These are phyloP conservation scores for Sordaria brevicollis DNA, from an alignment of 495 filamentous ascomycete genomes.

Conservation along the genomic window DNA sequence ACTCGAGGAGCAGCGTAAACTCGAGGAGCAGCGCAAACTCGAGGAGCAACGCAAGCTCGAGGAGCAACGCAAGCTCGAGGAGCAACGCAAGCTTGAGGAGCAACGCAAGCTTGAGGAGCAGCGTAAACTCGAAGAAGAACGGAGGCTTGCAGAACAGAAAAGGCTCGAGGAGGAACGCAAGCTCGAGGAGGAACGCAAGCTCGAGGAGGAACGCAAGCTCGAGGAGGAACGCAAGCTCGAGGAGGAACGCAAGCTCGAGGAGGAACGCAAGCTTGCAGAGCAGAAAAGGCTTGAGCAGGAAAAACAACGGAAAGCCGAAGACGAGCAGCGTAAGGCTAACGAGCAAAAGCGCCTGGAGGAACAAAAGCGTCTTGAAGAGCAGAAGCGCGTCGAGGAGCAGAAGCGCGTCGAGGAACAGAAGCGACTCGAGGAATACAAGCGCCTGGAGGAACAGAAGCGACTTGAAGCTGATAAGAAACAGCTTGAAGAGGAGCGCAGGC, in stretches of 20 bases:
- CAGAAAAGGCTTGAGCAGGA: background rate
- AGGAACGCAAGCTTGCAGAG: background rate
- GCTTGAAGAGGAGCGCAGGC: no score
- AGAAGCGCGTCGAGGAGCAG: background rate
- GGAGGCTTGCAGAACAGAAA: background rate
- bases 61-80: background rate
- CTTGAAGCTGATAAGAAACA: background rate
- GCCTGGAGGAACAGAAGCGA: no score
- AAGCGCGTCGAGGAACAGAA: background rate
- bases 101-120: background rate
- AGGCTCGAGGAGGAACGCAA: background rate
- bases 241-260: background rate
- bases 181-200: no score
- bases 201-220: no score
- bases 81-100: background rate
- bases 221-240: no score
- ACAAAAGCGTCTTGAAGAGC: no score
- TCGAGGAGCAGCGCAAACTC: background rate
- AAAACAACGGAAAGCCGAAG: no score
- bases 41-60: background rate
- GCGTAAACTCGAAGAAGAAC: background rate
- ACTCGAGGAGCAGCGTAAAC: background rate
- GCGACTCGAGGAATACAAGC: no score
- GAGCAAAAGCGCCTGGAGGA: background rate
- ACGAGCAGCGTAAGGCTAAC: no score